phyloP scores from a whole-genome alignment of 23 red algal species.

The Agarophyton chilense region DNA sequence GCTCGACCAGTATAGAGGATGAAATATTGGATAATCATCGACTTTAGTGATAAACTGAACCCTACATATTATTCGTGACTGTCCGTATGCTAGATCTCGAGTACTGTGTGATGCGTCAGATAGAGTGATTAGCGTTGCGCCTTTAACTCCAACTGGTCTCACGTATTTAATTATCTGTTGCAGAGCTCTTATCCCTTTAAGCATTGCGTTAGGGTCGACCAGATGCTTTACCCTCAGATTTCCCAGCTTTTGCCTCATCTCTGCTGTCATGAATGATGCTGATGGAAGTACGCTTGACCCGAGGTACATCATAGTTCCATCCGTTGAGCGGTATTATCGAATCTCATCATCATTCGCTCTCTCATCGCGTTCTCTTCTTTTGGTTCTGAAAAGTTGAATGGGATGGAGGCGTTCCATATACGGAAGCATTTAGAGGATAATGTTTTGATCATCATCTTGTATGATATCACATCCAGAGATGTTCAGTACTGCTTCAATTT shows the following conservation, averaged over 20 bases:
- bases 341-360: neutral
- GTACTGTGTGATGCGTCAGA: too few species aligned
- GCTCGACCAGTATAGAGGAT: too few species aligned
- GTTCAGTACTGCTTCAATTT: neutral
- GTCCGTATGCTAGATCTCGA: too few species aligned
- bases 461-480: conserved; percentile 16
- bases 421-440: neutral
- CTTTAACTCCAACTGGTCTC: too few species aligned
- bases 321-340: neutral
- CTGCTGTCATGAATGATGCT: conserved; percentile 31
- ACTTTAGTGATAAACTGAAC: too few species aligned
- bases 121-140: too few species aligned
- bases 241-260: conserved; percentile 9
- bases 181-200: too few species aligned
- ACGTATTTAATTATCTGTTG: too few species aligned
- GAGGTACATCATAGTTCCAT: conserved; percentile 26
- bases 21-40: too few species aligned
- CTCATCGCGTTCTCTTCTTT: neutral
- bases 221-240: neutral
- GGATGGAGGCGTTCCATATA: conserved; percentile 2
- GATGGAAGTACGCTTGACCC: neutral
- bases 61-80: too few species aligned
- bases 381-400: neutral
- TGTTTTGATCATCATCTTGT: neutral
- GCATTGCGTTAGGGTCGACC: conserved; percentile 10